Evolutionary conservation across 164 flowering plant species (phyloP), one percentile per base, ranked within the genome.

Genomic region (Aristolochia contorta): DNA sequence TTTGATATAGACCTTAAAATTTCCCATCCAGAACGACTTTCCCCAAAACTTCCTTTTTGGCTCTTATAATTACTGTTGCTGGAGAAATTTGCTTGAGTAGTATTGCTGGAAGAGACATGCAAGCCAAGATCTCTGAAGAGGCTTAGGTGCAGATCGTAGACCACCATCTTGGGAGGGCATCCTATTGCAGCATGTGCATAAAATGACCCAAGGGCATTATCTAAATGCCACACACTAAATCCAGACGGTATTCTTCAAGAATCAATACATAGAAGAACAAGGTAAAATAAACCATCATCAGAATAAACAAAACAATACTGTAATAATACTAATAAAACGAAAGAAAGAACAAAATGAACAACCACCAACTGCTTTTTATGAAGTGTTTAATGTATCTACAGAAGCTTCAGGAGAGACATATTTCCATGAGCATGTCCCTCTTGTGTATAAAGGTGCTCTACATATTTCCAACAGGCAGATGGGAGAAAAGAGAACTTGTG

Each of bases 211-310:
- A 85, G 61, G 57, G 76, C 80, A 80, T 85, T 94, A 64, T 94
- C 96, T 20, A 83, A 27, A 14, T 84, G 97, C 99, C 99, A 94
- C n/a, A 94, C 82, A 78, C 97, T 89, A 76, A 89, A 89, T 43
- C 96, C 97, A 63, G 84, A 72, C 20, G 59, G 54, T 56, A 73
- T 75, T 30, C 69, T 66, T 46, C 56, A 20, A 47, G 12, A 4
- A 51, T 19, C 25, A 55, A 49, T 16, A 12, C 53, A 49, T 49
- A 49, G n/a, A 10, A 3, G 43, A 37, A 37, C 43, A 37, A 37
- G 43, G 43, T 37, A 37, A 37, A 37, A 37, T 6, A 37, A 37
- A 37, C 43, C 3, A 37, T 37, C 10, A 37, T 37, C 10, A 37
- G 43, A 3, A 6, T 37, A 6, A 37, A 37, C 43, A 37, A 37